These are phyloP conservation scores for Ustilago trichophora DNA, from an alignment of 1,284 basidiomycete genomes.

Conservation along the genomic window DNA sequence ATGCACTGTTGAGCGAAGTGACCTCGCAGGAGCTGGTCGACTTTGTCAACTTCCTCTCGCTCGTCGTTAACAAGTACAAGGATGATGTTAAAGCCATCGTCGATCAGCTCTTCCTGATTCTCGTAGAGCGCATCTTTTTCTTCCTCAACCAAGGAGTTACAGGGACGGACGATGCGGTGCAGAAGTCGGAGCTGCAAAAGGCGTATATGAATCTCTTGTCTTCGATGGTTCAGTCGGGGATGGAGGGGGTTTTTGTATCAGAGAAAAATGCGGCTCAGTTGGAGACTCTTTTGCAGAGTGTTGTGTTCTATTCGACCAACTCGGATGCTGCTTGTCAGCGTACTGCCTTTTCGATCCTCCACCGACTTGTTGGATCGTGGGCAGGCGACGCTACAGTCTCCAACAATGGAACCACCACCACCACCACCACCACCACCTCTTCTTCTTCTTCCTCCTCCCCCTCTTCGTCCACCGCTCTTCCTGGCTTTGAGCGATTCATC, in stretches of 20 bases:
- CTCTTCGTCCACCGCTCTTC: too few relatives aligned
- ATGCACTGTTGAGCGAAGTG: constrained; percentile 86
- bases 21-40: constrained; percentile 92
- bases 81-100: constrained; percentile 84
- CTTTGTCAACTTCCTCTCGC: constrained; percentile 91
- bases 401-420: constrained; percentile 33
- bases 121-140: constrained; percentile 83
- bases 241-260: constrained; percentile 86
- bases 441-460: too few relatives aligned
- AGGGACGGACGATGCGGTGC: constrained; percentile 88
- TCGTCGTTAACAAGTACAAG: constrained; percentile 91
- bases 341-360: constrained; percentile 82
- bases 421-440: too few relatives aligned
- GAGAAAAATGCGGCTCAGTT: constrained; percentile 83
- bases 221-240: constrained; percentile 77
- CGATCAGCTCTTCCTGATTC: constrained; percentile 86
- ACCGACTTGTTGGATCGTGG: constrained; percentile 78
- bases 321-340: constrained; percentile 73
- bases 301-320: constrained; percentile 69
- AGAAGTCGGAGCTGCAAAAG: constrained; percentile 85
- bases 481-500: constrained; percentile 91
- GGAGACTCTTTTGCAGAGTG: constrained; percentile 77
- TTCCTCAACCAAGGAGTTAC: constrained; percentile 82
- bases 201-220: constrained; percentile 88
- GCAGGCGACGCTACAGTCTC: constrained; percentile 68